These are phyloP conservation scores for Sclerotinia spermophila DNA, from an alignment of 2,329 filamentous ascomycete species.

Conservation along the genomic window DNA sequence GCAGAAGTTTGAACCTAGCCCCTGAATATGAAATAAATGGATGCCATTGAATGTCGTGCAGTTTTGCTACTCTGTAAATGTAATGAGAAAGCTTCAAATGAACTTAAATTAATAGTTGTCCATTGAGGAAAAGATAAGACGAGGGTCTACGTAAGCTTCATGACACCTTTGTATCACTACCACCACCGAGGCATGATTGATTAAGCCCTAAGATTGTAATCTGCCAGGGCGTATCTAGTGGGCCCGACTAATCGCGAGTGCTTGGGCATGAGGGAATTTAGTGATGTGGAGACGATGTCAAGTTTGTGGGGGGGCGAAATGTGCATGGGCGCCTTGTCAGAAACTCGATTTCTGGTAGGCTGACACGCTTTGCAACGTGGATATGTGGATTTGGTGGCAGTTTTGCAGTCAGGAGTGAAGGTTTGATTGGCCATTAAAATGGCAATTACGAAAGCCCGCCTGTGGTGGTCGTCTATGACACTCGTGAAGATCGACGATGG, in stretches of 20 bases:
- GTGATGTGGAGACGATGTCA: not conserved
- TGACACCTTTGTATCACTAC: not conserved
- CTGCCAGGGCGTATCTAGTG: not conserved
- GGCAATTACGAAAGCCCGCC: slow-evolving; percentile 8
- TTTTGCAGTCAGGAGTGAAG: too few species aligned
- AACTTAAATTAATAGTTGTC: not conserved
- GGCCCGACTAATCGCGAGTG: not conserved
- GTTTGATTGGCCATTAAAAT: slow-evolving; percentile 5
- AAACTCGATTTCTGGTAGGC: not conserved
- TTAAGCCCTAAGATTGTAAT: not conserved
- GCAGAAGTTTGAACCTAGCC: not conserved
- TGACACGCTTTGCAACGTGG: not conserved
- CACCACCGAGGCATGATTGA: slow-evolving; percentile 5
- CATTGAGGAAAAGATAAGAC: not conserved
- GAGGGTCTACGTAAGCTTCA: slow-evolving; percentile 7
- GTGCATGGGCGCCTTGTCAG: not conserved
- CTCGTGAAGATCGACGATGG: slow-evolving; percentile 2
- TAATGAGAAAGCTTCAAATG: not conserved
- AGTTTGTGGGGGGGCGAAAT: not conserved
- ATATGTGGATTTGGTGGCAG: not conserved
- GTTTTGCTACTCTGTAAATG: not conserved
- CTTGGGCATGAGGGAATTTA: not conserved
- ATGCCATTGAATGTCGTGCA: slow-evolving; percentile 1
- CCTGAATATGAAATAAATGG: not conserved
- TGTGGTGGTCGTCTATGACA: not conserved